Evolutionary conservation across 208 protist genomes (phyloP).

Genomic region (Borovskyia barvae): DNA sequence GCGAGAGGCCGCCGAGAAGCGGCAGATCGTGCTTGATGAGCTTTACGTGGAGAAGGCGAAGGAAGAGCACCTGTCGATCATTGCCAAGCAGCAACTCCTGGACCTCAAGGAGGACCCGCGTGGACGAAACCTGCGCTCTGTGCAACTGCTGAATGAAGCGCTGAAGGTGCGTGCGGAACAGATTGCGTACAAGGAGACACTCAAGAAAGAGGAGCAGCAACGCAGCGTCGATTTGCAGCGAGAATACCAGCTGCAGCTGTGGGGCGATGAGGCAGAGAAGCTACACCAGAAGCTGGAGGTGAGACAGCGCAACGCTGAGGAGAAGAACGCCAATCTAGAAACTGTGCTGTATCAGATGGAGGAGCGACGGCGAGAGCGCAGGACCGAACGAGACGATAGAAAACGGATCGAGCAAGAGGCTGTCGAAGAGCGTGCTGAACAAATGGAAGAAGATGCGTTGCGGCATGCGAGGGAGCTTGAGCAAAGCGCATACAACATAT

Average conservation of each 20-base stretch:
- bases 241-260: constrained; percentile 35
- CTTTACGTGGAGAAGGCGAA: constrained; percentile 58
- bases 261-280: constrained; percentile 53
- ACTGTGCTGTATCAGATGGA: constrained; percentile 67
- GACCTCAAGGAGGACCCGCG: constrained; percentile 74
- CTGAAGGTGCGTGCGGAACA: constrained; percentile 70
- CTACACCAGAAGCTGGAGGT: constrained; percentile 36
- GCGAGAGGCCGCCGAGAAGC: constrained; percentile 52
- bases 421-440: constrained; percentile 59
- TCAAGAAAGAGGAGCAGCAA: constrained; percentile 33
- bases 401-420: constrained; percentile 39
- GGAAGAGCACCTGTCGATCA: constrained; percentile 44
- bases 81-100: constrained; percentile 49
- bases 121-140: constrained; percentile 54
- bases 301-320: constrained; percentile 58
- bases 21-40: constrained; percentile 53
- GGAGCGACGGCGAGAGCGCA: constrained; percentile 39
- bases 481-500: constrained; percentile 52
- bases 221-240: constrained; percentile 22
- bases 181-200: constrained; percentile 49
- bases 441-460: constrained; percentile 34
- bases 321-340: constrained; percentile 73
- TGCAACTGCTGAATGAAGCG: constrained; percentile 58
- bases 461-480: constrained; percentile 25
- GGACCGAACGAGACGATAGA: constrained; percentile 31